Conservation (phyloP, 2,329 filamentous ascomycete species). For the Aspergillus sergii region DNA sequence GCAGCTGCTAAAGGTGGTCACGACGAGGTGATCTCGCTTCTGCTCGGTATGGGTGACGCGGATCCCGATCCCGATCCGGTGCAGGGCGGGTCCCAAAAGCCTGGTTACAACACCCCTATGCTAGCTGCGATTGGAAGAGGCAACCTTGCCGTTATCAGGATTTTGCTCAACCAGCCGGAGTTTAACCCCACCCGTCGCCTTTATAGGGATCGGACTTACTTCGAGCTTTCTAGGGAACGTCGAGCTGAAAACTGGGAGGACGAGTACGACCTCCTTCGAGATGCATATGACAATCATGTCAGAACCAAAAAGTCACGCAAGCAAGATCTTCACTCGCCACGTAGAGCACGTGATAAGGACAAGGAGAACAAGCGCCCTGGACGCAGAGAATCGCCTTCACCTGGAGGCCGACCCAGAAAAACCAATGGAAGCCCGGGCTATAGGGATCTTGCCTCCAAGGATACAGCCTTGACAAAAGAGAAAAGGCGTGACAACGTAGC, state of each 20-base stretch:
- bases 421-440: constrained; percentile 35
- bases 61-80: constrained; percentile 72
- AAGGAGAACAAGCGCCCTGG: constrained; percentile 37
- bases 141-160: constrained; percentile 79
- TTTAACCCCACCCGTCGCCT: constrained; percentile 81
- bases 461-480: constrained; percentile 27
- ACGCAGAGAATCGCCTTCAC: constrained; percentile 44
- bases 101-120: constrained; percentile 86
- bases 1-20: constrained; percentile 91
- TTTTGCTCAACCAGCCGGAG: constrained; percentile 73
- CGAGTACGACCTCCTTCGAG: constrained; percentile 79
- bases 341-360: constrained; percentile 43
- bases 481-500: constrained; percentile 28
- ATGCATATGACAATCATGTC: constrained; percentile 50
- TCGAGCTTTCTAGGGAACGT: constrained; percentile 80
- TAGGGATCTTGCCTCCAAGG: constrained; percentile 28
- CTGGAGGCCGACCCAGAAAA: constrained; percentile 36
- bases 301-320: constrained; percentile 37
- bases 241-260: constrained; percentile 88
- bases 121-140: constrained; percentile 88
- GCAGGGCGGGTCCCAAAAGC: constrained; percentile 51
- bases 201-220: constrained; percentile 78
- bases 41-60: constrained; percentile 68
- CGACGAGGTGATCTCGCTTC: constrained; percentile 78
- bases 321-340: constrained; percentile 39